Base-by-base conservation (phyloP, 2,329 filamentous ascomycete genomes). In the Aspergillus quadrilineatus region DNA sequence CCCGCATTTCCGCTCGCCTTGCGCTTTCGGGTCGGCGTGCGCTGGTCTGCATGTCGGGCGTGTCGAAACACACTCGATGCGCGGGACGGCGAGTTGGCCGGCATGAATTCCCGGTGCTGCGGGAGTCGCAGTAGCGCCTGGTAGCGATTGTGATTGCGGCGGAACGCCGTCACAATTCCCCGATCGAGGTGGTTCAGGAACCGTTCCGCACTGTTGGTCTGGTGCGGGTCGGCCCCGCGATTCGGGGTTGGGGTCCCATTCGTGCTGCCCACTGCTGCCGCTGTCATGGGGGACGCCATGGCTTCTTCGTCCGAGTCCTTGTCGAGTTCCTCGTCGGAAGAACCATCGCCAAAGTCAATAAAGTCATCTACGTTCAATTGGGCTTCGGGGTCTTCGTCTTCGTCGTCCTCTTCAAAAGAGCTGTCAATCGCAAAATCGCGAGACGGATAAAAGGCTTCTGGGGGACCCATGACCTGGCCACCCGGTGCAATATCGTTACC, bases 111-210 rank as follows among this genome's bases (percentile, higher is more conserved):
- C 48, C 72, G 69, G 60, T 78, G 73, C 55, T 77, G 73, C 28
- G 75, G 78, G 79, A 72, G 70, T 62, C 79, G 75, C 65, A 79
- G 74, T 67, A 78, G 66, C 58, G 79, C 69, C 65, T 81, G 73
- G 67, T 83, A 76, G 60, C 77, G 71, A 67, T 75, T 76, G 65
- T 82, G 79, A 60, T 83, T 82, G 42, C 77, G 79, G 55, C 89
- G 89, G 79, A 94, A 95, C 1, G 89, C 88, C 37, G 89, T 89
- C 36, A 94, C 89, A 12, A 88, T 84, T 55, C 86, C 83, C 62
- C 85, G 83, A 65, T 88, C 85, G 39, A 92, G 84, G 63, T 88
- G 86, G 53, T 81, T 80, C n/a, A 89, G 75, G 53, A 88, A 80
- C 28, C 81, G 79, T 59, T 84, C 77, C 3, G 75, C 73, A 48